Evolutionary conservation across 805 yeast genomes (phyloP).

Genomic region (Scheffersomyces coipomensis): DNA sequence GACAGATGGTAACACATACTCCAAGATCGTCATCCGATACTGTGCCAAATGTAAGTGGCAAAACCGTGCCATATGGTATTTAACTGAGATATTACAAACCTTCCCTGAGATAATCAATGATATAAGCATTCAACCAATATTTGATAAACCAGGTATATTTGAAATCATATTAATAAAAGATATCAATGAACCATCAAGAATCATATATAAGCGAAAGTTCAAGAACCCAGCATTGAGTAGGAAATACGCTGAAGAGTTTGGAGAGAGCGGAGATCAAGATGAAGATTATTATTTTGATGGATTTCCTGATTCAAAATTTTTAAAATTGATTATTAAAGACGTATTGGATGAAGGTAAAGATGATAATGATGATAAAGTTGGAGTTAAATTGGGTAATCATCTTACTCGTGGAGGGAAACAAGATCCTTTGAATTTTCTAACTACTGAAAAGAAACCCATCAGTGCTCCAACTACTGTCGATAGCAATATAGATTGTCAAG

Average conservation of each 20-base stretch:
- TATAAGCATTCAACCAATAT: slow-evolving; percentile 22
- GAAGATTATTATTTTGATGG: slow-evolving; percentile 53
- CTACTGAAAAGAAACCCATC: background rate
- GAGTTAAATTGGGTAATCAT: slow-evolving; percentile 1
- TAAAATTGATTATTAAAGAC: slow-evolving; percentile 68
- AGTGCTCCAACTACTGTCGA: no score
- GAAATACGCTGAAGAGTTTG: slow-evolving; percentile 1
- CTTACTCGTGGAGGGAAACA: background rate
- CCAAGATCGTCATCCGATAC: slow-evolving; percentile 66
- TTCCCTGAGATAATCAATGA: slow-evolving; percentile 61
- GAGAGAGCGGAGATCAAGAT: slow-evolving; percentile 15
- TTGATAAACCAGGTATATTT: slow-evolving; percentile 23
- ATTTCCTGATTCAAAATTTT: slow-evolving; percentile 81
- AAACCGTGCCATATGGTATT: slow-evolving; percentile 82
- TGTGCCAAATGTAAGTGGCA: slow-evolving; percentile 90
- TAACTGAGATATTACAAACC: slow-evolving; percentile 82
- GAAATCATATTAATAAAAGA: slow-evolving; percentile 13
- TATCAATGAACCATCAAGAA: slow-evolving; percentile 3
- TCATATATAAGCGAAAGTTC: slow-evolving; percentile 54
- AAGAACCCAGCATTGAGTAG: slow-evolving; percentile 27
- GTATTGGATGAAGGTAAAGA: slow-evolving; percentile 23
- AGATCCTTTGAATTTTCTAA: background rate
- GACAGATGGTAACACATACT: slow-evolving; percentile 45
- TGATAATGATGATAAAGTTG: background rate
- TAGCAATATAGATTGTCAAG: slow-evolving; percentile 16